These are phyloP conservation scores for Penicillium sp. DNA, from an alignment of 2,329 filamentous ascomycete species.

Conservation along the genomic window DNA sequence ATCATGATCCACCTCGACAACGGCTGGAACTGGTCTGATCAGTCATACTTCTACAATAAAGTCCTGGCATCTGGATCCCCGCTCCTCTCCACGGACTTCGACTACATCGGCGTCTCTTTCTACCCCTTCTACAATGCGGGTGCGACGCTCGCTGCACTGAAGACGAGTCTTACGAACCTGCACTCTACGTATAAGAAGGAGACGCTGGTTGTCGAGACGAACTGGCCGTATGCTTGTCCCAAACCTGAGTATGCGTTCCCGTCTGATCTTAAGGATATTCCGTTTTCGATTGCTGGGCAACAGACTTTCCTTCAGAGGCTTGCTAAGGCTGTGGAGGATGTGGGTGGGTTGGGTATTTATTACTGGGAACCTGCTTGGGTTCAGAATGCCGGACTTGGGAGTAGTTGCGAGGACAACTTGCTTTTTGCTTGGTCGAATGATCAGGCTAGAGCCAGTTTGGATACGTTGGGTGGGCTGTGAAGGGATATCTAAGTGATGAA, in stretches of 20 bases:
- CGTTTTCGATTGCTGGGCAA: conserved; percentile 64
- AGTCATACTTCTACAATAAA: conserved; percentile 64
- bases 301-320: conserved; percentile 60
- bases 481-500: background rate
- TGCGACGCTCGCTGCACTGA: conserved; percentile 59
- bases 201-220: conserved; percentile 66
- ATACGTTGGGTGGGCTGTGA: conserved; percentile 55
- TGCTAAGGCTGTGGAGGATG: conserved; percentile 54
- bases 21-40: conserved; percentile 66
- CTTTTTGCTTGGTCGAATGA: conserved; percentile 57
- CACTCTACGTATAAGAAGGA: conserved; percentile 62
- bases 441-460: conserved; percentile 56
- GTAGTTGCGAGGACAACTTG: conserved; percentile 63
- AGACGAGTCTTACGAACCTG: conserved; percentile 58
- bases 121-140: conserved; percentile 67
- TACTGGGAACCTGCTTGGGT: conserved; percentile 76
- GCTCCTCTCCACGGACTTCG: conserved; percentile 57
- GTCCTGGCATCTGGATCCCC: conserved; percentile 52
- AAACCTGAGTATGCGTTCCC: conserved; percentile 60
- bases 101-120: conserved; percentile 70
- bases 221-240: conserved; percentile 67
- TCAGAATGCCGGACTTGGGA: conserved; percentile 62
- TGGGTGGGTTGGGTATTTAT: conserved; percentile 61
- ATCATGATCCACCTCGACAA: conserved; percentile 75
- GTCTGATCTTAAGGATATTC: conserved; percentile 57